Base-by-base conservation (phyloP, 2,329 filamentous ascomycete species). In the Trichophyton simii region DNA sequence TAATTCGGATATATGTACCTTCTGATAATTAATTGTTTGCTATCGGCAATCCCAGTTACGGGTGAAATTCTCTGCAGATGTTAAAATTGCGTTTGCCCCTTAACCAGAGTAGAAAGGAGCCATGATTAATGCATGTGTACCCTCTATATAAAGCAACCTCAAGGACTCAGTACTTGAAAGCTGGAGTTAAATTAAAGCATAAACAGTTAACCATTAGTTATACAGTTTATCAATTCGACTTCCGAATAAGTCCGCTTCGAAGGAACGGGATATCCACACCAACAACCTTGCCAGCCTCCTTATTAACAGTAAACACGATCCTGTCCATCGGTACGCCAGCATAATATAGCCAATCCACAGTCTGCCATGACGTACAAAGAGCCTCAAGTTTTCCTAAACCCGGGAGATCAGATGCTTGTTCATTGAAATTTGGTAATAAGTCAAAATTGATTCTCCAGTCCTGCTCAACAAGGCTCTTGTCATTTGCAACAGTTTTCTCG, bases 341-440 rank as follows among this genome's bases (percentile, higher is more conserved):
- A 60, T 75, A 75, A 31, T 72, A 68, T 22, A 75, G 63, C 71
- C 70, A 76, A 38, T 75, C 71, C 0, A 67, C 68, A 3, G 71
- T 61, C 38, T 68, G 70, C 72, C 72, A 75, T 2, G 67, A 64
- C 1, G 67, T 28, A 44, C 72, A 75, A 18, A 67, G 67, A n/a
- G 67, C 62, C 1, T 61, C 60, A 11, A 72, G 41, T 3, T 28
- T 61, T 0, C 58, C 61, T 4, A 61, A 60, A 0, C 68, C 68
- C 0, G 72, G 71, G 1, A 76, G 65, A 31, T 73, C 70, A 0
- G 71, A 72, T 18, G 46, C 57, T 20, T 31, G 20, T 8, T 54
- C 48, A 28, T 62, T 62, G 25, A 63, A 64, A 6, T 64, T 20
- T 0, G 65, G 67, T 13, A 66, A 38, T 18, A 65, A 62, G 20